Base-by-base conservation (phyloP, 192 early-diverging fungal genomes). In the Gamsiella multidivaricata region DNA sequence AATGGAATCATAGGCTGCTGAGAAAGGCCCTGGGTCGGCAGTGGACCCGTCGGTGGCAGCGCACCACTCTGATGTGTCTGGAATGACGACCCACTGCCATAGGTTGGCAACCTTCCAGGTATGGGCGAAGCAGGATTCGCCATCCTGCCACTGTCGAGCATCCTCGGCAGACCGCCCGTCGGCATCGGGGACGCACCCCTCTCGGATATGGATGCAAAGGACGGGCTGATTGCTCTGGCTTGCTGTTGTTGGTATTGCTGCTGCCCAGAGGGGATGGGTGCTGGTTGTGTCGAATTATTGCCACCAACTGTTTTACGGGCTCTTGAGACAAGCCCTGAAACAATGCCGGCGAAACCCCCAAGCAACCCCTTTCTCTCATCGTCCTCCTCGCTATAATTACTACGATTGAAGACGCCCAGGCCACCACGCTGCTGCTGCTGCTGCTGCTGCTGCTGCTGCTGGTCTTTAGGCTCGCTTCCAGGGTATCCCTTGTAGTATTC, bases 31-130 rank as follows among this genome's bases (percentile, higher is more conserved):
- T 23, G 61, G 34, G 29, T 7, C 8, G 22, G 49, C 33, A 39
- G 41, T 1, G 65, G 33, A 5, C 51, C 51, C 0, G 54, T 50
- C 11, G 54, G 68, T 5, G 54, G 55, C 26, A 63, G 42, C 0
- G 28, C n/a, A 11, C 50, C 50, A 39, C 29, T 55, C 41, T 61
- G 57, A 23, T 70, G 68, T 6, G 57, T 54, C 6, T 57, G 57
- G n/a, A 31, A 56, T 9, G 54, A 25, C 10, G 55, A 49, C 15
- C 58, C 20, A 25, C 28, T 15, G 5, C 39, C 33, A 50, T 39
- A 18, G 18, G 49, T 11, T 43, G 49, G 9, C 12, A 23, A 14
- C 17, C 26, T 26, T 7, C 56, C 12, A n/a, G 65, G 20, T 23
- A 33, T 18, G n/a, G 65, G 45, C 10, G 45, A 46, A n/a, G n/a